These are phyloP conservation scores for Calonectria ilicicola DNA, from an alignment of 2,329 filamentous ascomycete species.

Conservation along the genomic window DNA sequence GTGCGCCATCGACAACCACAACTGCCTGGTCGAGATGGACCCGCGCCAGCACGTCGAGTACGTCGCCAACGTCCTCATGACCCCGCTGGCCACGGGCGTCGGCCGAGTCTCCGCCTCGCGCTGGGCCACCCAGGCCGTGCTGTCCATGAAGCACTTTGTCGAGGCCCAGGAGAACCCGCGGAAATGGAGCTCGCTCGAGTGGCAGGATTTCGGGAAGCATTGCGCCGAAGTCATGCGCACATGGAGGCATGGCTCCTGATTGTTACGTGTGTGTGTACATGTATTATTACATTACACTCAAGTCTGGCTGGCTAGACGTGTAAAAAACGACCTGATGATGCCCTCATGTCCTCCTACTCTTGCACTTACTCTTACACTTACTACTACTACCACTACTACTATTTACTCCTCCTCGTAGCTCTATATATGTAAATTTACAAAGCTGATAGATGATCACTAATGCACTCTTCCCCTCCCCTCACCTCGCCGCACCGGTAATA, in stretches of 20 bases:
- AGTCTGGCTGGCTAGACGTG: too few relatives aligned
- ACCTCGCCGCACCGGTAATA: background rate
- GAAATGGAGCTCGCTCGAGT: conserved; percentile 42
- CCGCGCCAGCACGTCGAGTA: conserved; percentile 27
- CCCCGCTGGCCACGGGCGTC: conserved; percentile 62
- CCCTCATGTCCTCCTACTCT: too few relatives aligned
- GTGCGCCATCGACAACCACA: conserved; percentile 60
- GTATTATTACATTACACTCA: too few relatives aligned
- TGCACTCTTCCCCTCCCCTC: too few relatives aligned
- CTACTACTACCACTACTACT: too few relatives aligned
- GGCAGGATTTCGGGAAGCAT: conserved; percentile 44
- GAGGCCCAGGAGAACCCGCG: conserved; percentile 56
- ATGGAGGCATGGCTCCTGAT: background rate
- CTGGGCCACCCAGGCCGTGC: conserved; percentile 62
- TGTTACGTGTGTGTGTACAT: background rate
- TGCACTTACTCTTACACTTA: too few relatives aligned
- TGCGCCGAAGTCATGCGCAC: conserved; percentile 8
- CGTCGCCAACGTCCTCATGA: conserved; percentile 60
- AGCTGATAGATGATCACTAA: too few relatives aligned
- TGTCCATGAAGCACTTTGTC: conserved; percentile 63
- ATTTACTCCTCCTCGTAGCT: too few relatives aligned
- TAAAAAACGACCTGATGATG: too few relatives aligned
- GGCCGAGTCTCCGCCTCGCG: conserved; percentile 56
- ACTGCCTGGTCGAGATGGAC: conserved; percentile 43
- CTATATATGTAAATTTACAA: too few relatives aligned